phyloP scores from a whole-genome alignment of 148 eudicot genomes.

The Vaccinium corymbosum region DNA sequence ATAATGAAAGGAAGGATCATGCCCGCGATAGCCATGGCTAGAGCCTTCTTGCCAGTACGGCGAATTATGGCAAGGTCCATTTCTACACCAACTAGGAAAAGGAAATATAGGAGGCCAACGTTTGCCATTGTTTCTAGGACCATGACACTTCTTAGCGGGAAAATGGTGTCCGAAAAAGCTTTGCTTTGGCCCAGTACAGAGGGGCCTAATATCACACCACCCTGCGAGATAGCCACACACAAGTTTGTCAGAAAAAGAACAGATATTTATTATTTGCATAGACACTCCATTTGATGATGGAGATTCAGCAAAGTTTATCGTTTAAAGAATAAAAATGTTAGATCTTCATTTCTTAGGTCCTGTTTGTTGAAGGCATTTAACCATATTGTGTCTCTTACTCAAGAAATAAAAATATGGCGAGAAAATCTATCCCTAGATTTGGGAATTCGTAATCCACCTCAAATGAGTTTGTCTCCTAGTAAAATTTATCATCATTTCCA shows the following conservation, averaged over 20 bases:
- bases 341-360: background rate
- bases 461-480: background rate
- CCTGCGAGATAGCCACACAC: constrained; percentile 26
- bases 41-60: constrained; percentile 49
- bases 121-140: constrained; percentile 76
- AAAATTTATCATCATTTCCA: background rate
- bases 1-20: constrained; percentile 56
- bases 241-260: background rate
- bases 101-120: constrained; percentile 64
- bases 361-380: background rate
- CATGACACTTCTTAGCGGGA: constrained; percentile 64
- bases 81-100: constrained; percentile 68
- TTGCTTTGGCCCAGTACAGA: constrained; percentile 47
- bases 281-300: background rate
- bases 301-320: background rate
- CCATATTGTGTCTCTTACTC: background rate
- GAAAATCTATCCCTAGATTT: background rate
- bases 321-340: background rate
- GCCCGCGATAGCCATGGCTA: constrained; percentile 57
- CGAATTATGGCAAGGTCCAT: constrained; percentile 50
- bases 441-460: background rate
- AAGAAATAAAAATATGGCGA: background rate
- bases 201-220: constrained; percentile 70
- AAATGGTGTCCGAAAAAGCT: constrained; percentile 29
- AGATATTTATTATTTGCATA: background rate